phyloP scores from a whole-genome alignment of 306 rosid genomes.

The Spatholobus suberectus region DNA sequence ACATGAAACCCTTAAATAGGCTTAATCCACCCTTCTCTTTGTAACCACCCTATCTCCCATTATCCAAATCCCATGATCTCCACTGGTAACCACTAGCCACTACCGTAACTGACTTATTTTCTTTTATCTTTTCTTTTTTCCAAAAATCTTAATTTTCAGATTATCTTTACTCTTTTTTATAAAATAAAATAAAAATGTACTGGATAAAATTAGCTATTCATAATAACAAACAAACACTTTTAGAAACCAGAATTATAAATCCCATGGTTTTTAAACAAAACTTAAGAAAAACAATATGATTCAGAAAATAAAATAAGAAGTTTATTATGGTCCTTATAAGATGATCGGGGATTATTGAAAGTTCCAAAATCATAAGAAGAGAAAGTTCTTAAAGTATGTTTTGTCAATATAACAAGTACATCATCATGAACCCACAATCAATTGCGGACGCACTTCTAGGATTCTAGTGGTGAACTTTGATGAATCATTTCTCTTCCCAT shows the following conservation, averaged over 20 bases:
- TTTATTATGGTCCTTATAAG: not conserved
- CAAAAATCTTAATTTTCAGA: too few species aligned
- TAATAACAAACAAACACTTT: not conserved
- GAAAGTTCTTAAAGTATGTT: not conserved
- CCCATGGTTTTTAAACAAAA: not conserved
- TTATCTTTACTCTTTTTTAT: too few species aligned
- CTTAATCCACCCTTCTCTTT: too few species aligned
- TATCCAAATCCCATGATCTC: too few species aligned
- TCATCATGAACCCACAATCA: slow-evolving; percentile 3
- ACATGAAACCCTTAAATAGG: too few species aligned
- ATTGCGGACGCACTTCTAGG: not conserved
- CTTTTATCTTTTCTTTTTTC: too few species aligned
- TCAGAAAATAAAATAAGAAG: not conserved
- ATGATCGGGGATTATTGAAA: not conserved
- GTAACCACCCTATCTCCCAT: too few species aligned
- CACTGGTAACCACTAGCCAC: too few species aligned
- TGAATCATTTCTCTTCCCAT: slow-evolving; percentile 48
- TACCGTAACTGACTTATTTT: too few species aligned
- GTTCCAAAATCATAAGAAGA: not conserved
- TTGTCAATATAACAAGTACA: not conserved
- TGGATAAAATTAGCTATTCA: too few species aligned
- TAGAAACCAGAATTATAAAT: not conserved
- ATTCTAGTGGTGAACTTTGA: not conserved
- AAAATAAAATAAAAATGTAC: too few species aligned
- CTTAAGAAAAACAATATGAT: not conserved